These are phyloP conservation scores for Limnomonas spitsbergensis DNA, from an alignment of 139 green algal genomes.

Conservation along the genomic window DNA sequence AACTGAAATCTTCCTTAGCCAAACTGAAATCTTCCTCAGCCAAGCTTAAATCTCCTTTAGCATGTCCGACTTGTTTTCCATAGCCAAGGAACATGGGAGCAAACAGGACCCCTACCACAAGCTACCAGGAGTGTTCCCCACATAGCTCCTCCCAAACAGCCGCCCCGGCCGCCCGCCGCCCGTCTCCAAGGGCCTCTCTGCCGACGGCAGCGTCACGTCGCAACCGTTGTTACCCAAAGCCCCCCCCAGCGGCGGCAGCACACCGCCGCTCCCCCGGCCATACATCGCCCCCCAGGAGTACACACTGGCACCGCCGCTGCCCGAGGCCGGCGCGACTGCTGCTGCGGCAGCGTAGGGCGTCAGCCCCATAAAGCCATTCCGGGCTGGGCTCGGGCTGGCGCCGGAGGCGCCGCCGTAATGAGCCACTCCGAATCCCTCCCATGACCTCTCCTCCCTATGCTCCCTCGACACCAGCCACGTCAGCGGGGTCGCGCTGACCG, in stretches of 20 bases:
- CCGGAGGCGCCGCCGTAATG: neutral
- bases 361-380: too few species aligned
- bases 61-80: neutral
- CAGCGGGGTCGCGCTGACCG: neutral
- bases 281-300: constrained; percentile 1
- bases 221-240: neutral
- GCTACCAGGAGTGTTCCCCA: neutral
- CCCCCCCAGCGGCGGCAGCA: too few species aligned
- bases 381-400: too few species aligned
- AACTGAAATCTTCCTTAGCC: neutral
- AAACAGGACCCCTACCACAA: neutral
- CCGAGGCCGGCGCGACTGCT: neutral
- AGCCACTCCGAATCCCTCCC: neutral
- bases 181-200: neutral
- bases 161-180: too few species aligned
- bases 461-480: neutral
- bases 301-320: neutral
- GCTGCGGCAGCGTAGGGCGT: neutral
- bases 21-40: neutral
- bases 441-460: too few species aligned
- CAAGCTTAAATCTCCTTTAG: neutral
- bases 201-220: neutral
- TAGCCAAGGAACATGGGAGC: neutral
- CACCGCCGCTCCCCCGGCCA: too few species aligned
- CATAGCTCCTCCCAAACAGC: neutral